phyloP scores from a whole-genome alignment of 202 grass and related monocot genomes.

The Digitaria exilis region DNA sequence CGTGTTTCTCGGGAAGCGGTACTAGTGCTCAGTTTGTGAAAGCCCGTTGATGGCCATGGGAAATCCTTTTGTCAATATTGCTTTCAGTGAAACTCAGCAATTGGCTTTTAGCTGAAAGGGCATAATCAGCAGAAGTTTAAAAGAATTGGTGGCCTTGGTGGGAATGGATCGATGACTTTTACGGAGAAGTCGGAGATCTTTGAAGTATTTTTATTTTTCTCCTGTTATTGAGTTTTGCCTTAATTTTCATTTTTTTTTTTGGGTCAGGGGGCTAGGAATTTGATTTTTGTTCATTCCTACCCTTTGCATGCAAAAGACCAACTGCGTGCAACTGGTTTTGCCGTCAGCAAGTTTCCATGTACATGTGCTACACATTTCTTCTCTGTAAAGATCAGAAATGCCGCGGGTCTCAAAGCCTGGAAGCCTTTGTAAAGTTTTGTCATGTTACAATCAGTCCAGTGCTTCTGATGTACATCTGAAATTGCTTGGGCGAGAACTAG shows the following conservation, averaged over 20 bases:
- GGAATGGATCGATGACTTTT: conserved; percentile 23
- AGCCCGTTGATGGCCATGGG: background rate
- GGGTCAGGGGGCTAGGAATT: conserved; percentile 45
- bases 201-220: background rate
- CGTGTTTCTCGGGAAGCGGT: conserved; percentile 88
- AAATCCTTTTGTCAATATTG: conserved; percentile 37
- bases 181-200: conserved; percentile 35
- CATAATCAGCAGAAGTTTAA: background rate
- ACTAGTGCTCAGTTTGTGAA: conserved; percentile 53
- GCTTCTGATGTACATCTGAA: background rate
- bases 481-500: too few relatives aligned
- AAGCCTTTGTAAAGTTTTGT: conserved; percentile 14
- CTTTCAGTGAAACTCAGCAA: conserved; percentile 17
- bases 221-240: background rate
- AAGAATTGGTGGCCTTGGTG: conserved; percentile 23
- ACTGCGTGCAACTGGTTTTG: conserved; percentile 59
- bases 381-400: conserved; percentile 37
- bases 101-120: conserved; percentile 11
- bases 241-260: conserved; percentile 11
- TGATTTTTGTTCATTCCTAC: conserved; percentile 81
- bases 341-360: conserved; percentile 34
- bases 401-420: background rate
- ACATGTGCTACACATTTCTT: too few relatives aligned
- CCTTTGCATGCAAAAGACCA: conserved; percentile 53
- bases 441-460: background rate